Evolutionary conservation across 805 yeast species (phyloP).

Genomic region (Brettanomyces bruxellensis): DNA sequence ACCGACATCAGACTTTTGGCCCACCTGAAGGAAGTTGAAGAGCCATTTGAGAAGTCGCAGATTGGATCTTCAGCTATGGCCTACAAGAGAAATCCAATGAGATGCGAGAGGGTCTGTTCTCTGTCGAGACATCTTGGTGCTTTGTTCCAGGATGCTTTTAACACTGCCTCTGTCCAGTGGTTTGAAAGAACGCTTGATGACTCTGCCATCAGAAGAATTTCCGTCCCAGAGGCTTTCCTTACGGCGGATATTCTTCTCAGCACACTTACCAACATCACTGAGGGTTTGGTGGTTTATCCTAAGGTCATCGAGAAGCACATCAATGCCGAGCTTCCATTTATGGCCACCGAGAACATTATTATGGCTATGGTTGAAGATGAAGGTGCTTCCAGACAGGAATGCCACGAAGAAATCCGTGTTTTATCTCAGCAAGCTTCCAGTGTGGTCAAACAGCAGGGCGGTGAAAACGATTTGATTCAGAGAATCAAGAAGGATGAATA

Average conservation of each 20-base stretch:
- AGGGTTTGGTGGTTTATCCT: conserved; percentile 96
- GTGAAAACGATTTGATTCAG: conserved; percentile 94
- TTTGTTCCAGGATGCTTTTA: conserved; percentile 84
- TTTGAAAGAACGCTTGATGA: conserved; percentile 98
- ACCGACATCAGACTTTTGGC: conserved; percentile 95
- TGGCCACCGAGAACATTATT: conserved; percentile 98
- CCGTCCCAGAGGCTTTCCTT: conserved; percentile 91
- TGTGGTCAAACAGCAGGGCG: conserved; percentile 96
- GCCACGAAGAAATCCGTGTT: conserved; percentile 96
- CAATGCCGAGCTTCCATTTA: conserved; percentile 89
- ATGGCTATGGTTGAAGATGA: conserved; percentile 96
- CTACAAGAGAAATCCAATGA: conserved; percentile 98
- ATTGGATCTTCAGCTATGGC: conserved; percentile 99
- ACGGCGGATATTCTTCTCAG: conserved; percentile 90
- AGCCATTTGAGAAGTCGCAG: conserved; percentile 97
- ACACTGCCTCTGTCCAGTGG: conserved; percentile 98
- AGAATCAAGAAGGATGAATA: conserved; percentile 69
- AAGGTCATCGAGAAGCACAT: conserved; percentile 97
- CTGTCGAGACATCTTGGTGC: conserved; percentile 92
- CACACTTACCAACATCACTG: conserved; percentile 83
- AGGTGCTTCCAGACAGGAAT: conserved; percentile 97
- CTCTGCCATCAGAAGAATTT: conserved; percentile 94
- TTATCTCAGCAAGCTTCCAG: conserved; percentile 95
- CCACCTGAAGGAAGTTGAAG: conserved; percentile 94
- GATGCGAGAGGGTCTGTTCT: conserved; percentile 98